Evolutionary conservation across 2,329 filamentous ascomycete species (phyloP).

Genomic region (Davidsoniella virescens): DNA sequence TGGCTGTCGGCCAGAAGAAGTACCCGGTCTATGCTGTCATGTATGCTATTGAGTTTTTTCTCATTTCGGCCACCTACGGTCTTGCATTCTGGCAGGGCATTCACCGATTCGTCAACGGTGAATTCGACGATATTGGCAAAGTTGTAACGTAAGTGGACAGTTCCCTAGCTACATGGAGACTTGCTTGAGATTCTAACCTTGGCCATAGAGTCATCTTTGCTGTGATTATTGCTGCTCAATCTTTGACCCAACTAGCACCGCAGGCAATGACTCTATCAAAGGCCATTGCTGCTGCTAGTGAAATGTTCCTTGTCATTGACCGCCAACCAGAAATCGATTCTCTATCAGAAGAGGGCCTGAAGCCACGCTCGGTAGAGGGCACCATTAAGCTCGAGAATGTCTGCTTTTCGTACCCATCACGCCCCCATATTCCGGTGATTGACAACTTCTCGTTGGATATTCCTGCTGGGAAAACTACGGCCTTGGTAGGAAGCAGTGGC

Average conservation of each 20-base stretch:
- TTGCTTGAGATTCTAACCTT: background rate
- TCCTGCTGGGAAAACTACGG: constrained; percentile 31
- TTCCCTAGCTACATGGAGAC: background rate
- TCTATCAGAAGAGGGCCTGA: constrained; percentile 22
- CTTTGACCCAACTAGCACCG: constrained; percentile 31
- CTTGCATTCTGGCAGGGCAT: constrained; percentile 37
- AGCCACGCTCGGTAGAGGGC: constrained; percentile 18
- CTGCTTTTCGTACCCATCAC: constrained; percentile 39
- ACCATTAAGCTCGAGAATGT: constrained; percentile 33
- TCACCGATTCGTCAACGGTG: constrained; percentile 27
- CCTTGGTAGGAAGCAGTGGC: constrained; percentile 41
- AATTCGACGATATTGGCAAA: constrained; percentile 28
- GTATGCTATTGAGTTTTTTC: constrained; percentile 31
- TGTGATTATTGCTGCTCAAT: constrained; percentile 29
- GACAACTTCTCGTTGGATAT: constrained; percentile 27
- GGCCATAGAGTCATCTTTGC: constrained; percentile 28
- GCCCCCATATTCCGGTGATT: constrained; percentile 32
- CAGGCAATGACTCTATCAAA: constrained; percentile 30
- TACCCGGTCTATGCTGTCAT: constrained; percentile 26
- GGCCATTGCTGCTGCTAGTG: constrained; percentile 29
- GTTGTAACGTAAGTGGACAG: constrained; percentile 27
- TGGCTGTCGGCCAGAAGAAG: constrained; percentile 26
- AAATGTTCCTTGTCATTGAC: constrained; percentile 32
- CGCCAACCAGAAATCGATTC: constrained; percentile 28
- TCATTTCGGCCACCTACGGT: constrained; percentile 30